phyloP scores from a whole-genome alignment of 2,329 filamentous ascomycete species.

The Phaeosphaeriaceae sp. region DNA sequence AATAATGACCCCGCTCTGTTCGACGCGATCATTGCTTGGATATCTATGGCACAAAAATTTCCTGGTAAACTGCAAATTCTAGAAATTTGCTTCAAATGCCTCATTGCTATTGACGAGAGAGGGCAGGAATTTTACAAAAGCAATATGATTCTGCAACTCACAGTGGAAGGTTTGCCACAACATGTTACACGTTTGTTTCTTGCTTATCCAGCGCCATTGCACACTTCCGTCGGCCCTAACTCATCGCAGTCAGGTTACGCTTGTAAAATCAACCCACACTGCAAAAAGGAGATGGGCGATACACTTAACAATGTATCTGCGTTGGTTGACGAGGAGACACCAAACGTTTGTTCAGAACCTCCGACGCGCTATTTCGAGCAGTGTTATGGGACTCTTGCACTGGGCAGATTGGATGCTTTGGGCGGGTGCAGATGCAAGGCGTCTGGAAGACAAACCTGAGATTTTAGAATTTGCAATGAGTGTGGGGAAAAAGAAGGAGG shows the following conservation, averaged over 20 bases:
- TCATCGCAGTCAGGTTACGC: not conserved
- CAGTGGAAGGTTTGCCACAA: not conserved
- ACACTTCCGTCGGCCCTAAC: no score
- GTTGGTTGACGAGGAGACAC: no score
- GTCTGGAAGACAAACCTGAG: not conserved
- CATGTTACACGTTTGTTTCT: not conserved
- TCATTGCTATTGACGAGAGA: not conserved
- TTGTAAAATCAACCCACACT: not conserved
- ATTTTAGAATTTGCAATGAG: not conserved
- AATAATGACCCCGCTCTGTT: not conserved
- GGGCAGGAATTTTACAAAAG: not conserved
- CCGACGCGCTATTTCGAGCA: not conserved
- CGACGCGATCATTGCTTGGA: not conserved
- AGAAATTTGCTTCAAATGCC: not conserved
- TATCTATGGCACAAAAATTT: not conserved
- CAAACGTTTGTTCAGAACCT: not conserved
- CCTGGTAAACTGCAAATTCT: not conserved
- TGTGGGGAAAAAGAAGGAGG: not conserved
- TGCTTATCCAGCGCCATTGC: no score
- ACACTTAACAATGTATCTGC: not conserved
- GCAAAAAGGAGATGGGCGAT: no score
- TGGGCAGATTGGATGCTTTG: slow-evolving; percentile 4
- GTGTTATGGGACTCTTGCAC: not conserved
- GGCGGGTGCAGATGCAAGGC: slow-evolving; percentile 2
- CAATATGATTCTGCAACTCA: not conserved